These are phyloP conservation scores for Epichloe sibirici DNA, from an alignment of 2,329 filamentous ascomycete species.

Conservation along the genomic window DNA sequence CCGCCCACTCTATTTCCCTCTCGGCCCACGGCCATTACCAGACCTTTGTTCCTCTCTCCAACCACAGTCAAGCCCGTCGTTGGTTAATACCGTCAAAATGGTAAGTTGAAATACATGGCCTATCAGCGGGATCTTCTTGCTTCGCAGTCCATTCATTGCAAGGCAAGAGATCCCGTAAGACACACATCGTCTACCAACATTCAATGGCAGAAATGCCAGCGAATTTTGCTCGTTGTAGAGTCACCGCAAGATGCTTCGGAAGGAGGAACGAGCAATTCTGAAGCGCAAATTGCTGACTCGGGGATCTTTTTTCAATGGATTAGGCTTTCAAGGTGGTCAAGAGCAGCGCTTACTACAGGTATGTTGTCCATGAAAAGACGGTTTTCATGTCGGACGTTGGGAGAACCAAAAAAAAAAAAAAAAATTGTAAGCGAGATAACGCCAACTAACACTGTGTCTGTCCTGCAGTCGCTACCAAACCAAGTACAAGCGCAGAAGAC, in stretches of 20 bases:
- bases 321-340: slow-evolving; percentile 89
- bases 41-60: slow-evolving; percentile 16
- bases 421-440: too few species aligned
- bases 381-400: too few species aligned
- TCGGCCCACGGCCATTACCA: background rate
- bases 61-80: slow-evolving; percentile 22
- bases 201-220: slow-evolving; percentile 31
- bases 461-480: slow-evolving; percentile 83
- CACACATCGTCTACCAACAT: background rate
- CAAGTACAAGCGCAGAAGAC: slow-evolving; percentile 95
- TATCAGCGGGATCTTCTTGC: slow-evolving; percentile 14
- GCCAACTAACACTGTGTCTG: background rate
- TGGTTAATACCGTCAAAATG: slow-evolving; percentile 52
- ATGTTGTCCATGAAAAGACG: slow-evolving; percentile 4
- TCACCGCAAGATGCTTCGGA: slow-evolving; percentile 99
- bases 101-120: slow-evolving; percentile 42
- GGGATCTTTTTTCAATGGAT: slow-evolving; percentile 29
- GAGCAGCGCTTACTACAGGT: slow-evolving; percentile 99
- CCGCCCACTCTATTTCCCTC: background rate
- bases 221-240: slow-evolving; percentile 38
- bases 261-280: slow-evolving; percentile 50
- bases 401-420: too few species aligned
- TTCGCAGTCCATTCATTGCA: background rate
- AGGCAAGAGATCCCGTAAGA: background rate
- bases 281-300: slow-evolving; percentile 99